These are phyloP conservation scores for Falciphora oryzae DNA, from an alignment of 2,329 filamentous ascomycete genomes.

Conservation along the genomic window DNA sequence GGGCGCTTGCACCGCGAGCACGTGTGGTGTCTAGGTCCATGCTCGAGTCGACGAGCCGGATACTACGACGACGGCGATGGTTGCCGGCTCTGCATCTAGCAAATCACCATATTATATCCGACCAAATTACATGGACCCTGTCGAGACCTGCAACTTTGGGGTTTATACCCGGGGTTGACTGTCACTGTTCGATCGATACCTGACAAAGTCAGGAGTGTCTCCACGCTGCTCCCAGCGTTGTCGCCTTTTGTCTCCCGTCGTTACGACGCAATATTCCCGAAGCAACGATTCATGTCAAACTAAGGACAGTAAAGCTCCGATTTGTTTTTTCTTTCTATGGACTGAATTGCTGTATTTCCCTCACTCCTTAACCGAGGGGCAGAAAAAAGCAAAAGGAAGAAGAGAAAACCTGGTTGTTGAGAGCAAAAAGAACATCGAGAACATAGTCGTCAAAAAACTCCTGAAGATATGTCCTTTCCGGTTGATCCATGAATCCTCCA, in stretches of 20 bases:
- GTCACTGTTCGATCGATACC: no score
- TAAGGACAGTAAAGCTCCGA: background rate
- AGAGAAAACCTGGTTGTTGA: background rate
- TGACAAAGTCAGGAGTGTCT: no score
- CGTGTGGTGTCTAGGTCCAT: background rate
- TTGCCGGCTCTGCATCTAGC: no score
- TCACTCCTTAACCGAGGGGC: background rate
- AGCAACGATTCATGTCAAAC: background rate
- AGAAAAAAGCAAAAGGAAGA: conserved; percentile 1
- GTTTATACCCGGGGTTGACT: no score
- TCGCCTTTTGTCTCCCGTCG: no score
- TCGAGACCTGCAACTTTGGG: no score
- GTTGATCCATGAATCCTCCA: conserved; percentile 10
- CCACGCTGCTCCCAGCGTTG: no score
- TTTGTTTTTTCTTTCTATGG: background rate
- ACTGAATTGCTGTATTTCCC: background rate
- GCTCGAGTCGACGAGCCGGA: background rate
- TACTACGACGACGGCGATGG: no score
- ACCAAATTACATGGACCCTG: no score
- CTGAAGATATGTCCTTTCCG: conserved; percentile 6
- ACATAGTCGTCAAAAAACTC: conserved; percentile 6
- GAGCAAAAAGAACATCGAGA: conserved; percentile 9
- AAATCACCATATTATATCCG: no score
- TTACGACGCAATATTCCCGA: no score
- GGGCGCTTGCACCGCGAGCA: background rate